Evolutionary conservation across 2,329 filamentous ascomycete species (phyloP), one percentile per base, ranked within the genome.

Genomic region (Sporothrix mexicana): DNA sequence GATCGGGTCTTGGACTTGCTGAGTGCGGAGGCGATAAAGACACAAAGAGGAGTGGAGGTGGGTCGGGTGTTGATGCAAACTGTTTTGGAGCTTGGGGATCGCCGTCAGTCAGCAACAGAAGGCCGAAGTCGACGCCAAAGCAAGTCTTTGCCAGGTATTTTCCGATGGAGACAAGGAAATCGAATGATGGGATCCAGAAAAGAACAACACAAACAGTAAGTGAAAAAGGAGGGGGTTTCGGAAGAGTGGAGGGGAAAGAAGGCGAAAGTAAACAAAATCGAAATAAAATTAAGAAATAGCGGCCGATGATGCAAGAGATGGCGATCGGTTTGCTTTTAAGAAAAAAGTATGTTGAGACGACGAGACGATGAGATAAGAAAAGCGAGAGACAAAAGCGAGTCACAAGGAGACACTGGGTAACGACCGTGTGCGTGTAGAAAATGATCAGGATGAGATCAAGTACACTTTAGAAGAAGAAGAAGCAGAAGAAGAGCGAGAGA

Each of bases 21-120:
- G 71, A 20, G 23, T 45, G 45, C 55, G 71, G 64, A 62, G 59
- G 61, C 61, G 61, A 66, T 66, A 25, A 30, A 57, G 62, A 25
- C 47, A 36, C 30, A 36, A 36, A 36, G 30, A 36, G 30, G 30
- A 36, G 5, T 23, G 20, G 57, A 49, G 30, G 71, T 72, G 71
- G 71, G 66, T 59, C 45, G 41, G 30, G 15, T 53, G 53, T 67
- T 51, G 53, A 59, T 36, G 57, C 53, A 62, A 70, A 55, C 30
- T 72, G 55, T 72, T 64, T 69, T 51, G 45, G 66, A 69, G 43
- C 55, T 69, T 62, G 47, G 66, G 51, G 66, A 70, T 55, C 55
- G 71, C 47, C 67, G 59, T 62, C 67, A 73, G 72, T 73, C 59
- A 70, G 68, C 68, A 73, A 62, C 71, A 67, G 64, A 51, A 72